Evolutionary conservation across 495 filamentous ascomycete species (phyloP).

Genomic region (Hypomontagnella monticulosa): DNA sequence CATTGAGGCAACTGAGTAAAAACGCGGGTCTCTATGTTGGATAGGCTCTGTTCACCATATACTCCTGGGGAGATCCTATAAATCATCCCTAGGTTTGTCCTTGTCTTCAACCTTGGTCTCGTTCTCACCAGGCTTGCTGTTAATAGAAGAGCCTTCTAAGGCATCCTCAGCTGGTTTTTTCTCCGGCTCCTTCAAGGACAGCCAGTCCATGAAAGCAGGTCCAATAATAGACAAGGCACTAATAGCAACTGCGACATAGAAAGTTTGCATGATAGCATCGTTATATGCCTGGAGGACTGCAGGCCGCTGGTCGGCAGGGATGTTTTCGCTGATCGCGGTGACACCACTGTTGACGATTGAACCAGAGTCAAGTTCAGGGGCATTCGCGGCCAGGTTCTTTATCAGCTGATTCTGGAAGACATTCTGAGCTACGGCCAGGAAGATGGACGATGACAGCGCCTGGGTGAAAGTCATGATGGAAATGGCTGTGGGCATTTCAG

Average conservation of each 20-base stretch:
- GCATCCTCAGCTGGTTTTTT: constrained; percentile 4
- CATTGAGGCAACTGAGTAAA: background rate
- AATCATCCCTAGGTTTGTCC: background rate
- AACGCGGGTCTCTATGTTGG: background rate
- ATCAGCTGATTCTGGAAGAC: constrained; percentile 27
- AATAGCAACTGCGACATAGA: constrained; percentile 75
- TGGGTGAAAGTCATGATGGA: constrained; percentile 29
- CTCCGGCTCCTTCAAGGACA: constrained; percentile 67
- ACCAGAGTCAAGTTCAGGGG: constrained; percentile 6
- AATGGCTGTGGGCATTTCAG: constrained; percentile 20
- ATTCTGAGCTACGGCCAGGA: constrained; percentile 21
- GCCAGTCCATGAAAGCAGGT: constrained; percentile 74
- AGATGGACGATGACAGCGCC: constrained; percentile 20
- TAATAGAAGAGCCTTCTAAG: constrained; percentile 7
- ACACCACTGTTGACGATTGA: constrained; percentile 15
- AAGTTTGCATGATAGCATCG: constrained; percentile 70
- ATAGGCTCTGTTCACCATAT: background rate
- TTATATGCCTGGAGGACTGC: constrained; percentile 76
- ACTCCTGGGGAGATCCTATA: background rate
- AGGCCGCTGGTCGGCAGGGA: constrained; percentile 58
- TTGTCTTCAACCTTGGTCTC: background rate
- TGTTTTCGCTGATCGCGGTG: constrained; percentile 60
- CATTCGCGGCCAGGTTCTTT: constrained; percentile 9
- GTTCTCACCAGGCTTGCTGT: background rate
- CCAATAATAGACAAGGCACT: constrained; percentile 69